A percentile compares a stretch with the other conserved stretches of the same genome.
These are phyloP conservation scores for Aspergillus ochraceoroseus DNA, from an alignment of 2,329 filamentous ascomycete genomes.

Conservation along the genomic window DNA sequence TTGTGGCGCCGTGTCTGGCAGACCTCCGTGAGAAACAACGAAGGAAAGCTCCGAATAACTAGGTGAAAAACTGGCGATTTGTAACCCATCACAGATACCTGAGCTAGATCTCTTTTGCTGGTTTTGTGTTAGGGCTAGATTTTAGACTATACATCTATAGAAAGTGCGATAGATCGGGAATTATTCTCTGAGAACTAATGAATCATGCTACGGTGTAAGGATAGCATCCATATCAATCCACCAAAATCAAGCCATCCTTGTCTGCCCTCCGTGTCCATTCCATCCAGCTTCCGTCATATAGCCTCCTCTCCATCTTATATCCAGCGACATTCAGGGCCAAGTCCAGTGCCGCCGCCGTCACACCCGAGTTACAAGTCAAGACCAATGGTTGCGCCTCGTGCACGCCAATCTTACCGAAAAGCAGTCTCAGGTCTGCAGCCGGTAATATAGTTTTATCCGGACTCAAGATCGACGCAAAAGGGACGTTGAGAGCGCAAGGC, in stretches of 20 bases:
- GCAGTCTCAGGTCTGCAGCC: constrained; percentile 4
- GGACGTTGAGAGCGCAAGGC: constrained; percentile 26
- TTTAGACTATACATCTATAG: too few relatives aligned
- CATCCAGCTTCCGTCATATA: constrained; percentile 34
- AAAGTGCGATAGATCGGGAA: too few relatives aligned
- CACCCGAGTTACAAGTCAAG: constrained; percentile 31
- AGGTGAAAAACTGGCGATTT: too few relatives aligned
- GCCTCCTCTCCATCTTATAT: constrained; percentile 16
- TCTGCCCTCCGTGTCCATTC: constrained; percentile 27
- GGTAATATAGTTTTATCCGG: constrained; percentile 13
- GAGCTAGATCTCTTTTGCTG: too few relatives aligned
- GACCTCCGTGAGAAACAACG: constrained; percentile 1
- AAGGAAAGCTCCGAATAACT: background rate
- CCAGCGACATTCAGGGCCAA: constrained; percentile 22
- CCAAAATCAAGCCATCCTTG: background rate
- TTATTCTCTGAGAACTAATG: too few relatives aligned
- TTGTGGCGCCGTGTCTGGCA: constrained; percentile 5
- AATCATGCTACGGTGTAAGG: too few relatives aligned
- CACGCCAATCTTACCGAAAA: constrained; percentile 21
- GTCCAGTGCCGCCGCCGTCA: constrained; percentile 29
- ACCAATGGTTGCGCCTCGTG: constrained; percentile 15
- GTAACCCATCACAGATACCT: too few relatives aligned
- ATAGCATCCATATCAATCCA: constrained; percentile 2
- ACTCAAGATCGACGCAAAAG: constrained; percentile 22
- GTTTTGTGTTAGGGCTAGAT: too few relatives aligned